phyloP scores from a whole-genome alignment of 2,329 filamentous ascomycete genomes.

The Colletotrichum viniferum region DNA sequence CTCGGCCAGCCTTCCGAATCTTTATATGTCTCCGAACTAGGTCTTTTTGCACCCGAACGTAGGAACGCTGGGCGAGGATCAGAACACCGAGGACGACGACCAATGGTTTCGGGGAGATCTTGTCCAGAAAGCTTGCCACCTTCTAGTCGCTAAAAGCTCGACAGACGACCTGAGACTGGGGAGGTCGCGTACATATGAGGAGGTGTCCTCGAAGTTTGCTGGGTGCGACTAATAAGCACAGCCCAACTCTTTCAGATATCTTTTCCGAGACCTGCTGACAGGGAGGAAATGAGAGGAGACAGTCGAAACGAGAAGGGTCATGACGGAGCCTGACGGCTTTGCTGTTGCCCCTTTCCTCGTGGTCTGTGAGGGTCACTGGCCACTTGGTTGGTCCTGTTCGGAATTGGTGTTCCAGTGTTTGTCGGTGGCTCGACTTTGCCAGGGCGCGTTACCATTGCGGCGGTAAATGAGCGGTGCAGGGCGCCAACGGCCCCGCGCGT shows the following conservation, averaged over 20 bases:
- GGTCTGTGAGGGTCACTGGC: not conserved
- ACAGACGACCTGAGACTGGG: not conserved
- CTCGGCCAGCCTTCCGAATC: not conserved
- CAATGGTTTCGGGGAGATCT: not conserved
- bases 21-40: not conserved
- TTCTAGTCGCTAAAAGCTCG: not conserved
- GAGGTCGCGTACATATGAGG: not conserved
- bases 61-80: not conserved
- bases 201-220: not conserved
- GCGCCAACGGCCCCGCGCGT: not conserved
- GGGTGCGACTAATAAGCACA: not conserved
- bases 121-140: not conserved
- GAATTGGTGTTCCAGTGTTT: not conserved
- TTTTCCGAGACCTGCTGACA: not conserved
- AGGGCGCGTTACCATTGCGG: slow-evolving; percentile 3
- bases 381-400: not conserved
- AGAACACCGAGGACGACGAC: not conserved
- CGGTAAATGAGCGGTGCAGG: slow-evolving; percentile 18
- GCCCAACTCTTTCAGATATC: not conserved
- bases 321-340: not conserved
- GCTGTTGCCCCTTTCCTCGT: slow-evolving; percentile 15
- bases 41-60: not conserved
- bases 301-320: not conserved
- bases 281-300: slow-evolving; percentile 7
- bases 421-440: not conserved